These are phyloP conservation scores for Aphanomyces euteiches DNA, from an alignment of 352 stramenopile species.

Conservation along the genomic window DNA sequence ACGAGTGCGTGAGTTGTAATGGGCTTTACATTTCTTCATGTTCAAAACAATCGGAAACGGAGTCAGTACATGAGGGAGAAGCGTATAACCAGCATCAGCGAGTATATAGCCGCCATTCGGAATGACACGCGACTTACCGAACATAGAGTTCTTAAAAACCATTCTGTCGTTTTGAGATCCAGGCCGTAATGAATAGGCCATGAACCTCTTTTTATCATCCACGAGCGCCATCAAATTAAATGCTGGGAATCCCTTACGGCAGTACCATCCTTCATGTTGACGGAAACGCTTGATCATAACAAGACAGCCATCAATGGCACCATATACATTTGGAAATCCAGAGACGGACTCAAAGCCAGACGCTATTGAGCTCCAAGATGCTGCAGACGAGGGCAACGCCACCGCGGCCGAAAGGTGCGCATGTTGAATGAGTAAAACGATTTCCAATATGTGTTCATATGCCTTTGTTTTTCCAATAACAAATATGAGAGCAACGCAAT, in stretches of 20 bases:
- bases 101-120: no score
- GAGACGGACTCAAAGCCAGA: conserved; percentile 5
- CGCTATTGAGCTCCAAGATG: background rate
- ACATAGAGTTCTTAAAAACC: conserved; percentile 14
- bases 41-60: background rate
- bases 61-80: conserved; percentile 9
- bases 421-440: conserved; percentile 18
- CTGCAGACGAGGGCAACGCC: background rate
- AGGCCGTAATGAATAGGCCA: conserved; percentile 7
- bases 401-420: background rate
- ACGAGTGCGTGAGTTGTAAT: conserved; percentile 18
- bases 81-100: conserved; percentile 10
- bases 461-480: conserved; percentile 21
- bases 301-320: conserved; percentile 25
- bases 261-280: conserved; percentile 30
- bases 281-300: conserved; percentile 15
- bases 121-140: background rate
- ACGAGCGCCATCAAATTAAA: conserved; percentile 27
- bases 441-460: conserved; percentile 7
- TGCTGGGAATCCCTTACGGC: conserved; percentile 25
- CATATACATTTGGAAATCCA: conserved; percentile 21
- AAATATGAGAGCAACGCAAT: conserved; percentile 13
- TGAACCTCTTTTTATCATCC: conserved; percentile 25
- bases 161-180: conserved; percentile 12
- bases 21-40: background rate